Conservation (phyloP, 2,329 filamentous ascomycete genomes). For the Fusarium sp. region DNA sequence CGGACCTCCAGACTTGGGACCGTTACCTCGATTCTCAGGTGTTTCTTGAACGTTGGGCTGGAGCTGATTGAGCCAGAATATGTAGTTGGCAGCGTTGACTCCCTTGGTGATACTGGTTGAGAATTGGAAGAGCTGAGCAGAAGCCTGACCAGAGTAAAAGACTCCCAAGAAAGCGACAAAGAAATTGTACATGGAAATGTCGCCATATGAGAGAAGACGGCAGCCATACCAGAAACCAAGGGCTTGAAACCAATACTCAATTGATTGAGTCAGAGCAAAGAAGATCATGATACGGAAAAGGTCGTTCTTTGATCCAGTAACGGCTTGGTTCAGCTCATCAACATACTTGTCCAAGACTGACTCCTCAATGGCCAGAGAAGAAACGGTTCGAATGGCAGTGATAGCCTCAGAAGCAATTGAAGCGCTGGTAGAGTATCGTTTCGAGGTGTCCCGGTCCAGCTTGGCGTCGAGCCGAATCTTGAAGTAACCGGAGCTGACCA, state of each 20-base stretch:
- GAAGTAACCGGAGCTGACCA: slow-evolving; percentile 50
- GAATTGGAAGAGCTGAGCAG: slow-evolving; percentile 55
- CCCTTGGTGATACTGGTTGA: slow-evolving; percentile 64
- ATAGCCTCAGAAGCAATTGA: slow-evolving; percentile 56
- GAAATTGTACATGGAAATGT: slow-evolving; percentile 62
- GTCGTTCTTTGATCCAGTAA: slow-evolving; percentile 44
- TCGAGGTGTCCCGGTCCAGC: slow-evolving; percentile 50
- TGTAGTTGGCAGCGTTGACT: slow-evolving; percentile 58
- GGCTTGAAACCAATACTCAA: slow-evolving; percentile 52
- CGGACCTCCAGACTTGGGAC: slow-evolving; percentile 45
- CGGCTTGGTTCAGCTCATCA: slow-evolving; percentile 44
- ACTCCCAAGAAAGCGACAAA: slow-evolving; percentile 62
- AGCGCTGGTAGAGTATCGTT: slow-evolving; percentile 49
- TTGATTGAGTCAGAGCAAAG: slow-evolving; percentile 50
- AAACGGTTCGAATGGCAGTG: slow-evolving; percentile 52
- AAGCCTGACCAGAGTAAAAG: slow-evolving; percentile 56
- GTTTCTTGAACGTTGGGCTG: slow-evolving; percentile 55
- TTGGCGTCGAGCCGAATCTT: slow-evolving; percentile 53
- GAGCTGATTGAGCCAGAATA: slow-evolving; percentile 57
- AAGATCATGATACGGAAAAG: slow-evolving; percentile 48
- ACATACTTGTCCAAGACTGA: slow-evolving; percentile 45
- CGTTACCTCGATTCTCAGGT: slow-evolving; percentile 49
- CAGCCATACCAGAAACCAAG: slow-evolving; percentile 55
- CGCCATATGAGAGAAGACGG: slow-evolving; percentile 50
- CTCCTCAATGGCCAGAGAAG: slow-evolving; percentile 54